Conservation (phyloP, 306 rosid species). For the Myrica gale region DNA sequence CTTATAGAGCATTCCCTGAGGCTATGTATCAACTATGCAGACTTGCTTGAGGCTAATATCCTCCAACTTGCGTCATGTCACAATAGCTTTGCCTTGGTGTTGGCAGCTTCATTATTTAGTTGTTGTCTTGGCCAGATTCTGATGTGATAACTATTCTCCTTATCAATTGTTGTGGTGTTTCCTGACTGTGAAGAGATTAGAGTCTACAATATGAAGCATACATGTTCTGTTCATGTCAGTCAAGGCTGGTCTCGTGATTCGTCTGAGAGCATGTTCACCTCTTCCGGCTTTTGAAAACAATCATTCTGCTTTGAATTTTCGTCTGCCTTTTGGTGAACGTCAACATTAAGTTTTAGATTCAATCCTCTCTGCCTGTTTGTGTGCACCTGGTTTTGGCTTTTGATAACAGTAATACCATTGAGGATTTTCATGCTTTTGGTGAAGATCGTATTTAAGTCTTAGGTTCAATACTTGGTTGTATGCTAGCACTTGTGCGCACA, state of each 20-base stretch:
- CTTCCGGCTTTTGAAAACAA: conserved; percentile 31
- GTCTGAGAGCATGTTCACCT: conserved; percentile 35
- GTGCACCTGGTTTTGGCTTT: conserved; percentile 11
- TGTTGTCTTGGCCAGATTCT: conserved; percentile 13
- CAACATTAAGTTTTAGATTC: conserved; percentile 37
- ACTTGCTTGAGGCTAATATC: neutral
- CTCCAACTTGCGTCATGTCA: neutral
- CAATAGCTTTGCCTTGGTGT: neutral
- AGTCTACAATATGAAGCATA: neutral
- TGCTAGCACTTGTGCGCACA: neutral
- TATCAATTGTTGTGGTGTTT: neutral
- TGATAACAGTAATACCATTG: conserved; percentile 30
- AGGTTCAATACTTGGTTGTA: conserved; percentile 9
- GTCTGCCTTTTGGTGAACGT: conserved; percentile 24
- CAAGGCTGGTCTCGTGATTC: neutral
- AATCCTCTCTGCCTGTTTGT: neutral
- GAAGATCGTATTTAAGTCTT: conserved; percentile 22
- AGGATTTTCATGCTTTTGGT: conserved; percentile 31
- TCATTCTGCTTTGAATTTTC: conserved; percentile 36
- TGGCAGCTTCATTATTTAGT: neutral
- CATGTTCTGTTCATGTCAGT: neutral
- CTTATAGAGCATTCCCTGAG: neutral
- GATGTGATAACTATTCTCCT: conserved; percentile 8
- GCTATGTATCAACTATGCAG: neutral
- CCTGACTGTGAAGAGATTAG: neutral